Conservation (phyloP, 1,284 basidiomycete species). For the Ustilago crameri region DNA sequence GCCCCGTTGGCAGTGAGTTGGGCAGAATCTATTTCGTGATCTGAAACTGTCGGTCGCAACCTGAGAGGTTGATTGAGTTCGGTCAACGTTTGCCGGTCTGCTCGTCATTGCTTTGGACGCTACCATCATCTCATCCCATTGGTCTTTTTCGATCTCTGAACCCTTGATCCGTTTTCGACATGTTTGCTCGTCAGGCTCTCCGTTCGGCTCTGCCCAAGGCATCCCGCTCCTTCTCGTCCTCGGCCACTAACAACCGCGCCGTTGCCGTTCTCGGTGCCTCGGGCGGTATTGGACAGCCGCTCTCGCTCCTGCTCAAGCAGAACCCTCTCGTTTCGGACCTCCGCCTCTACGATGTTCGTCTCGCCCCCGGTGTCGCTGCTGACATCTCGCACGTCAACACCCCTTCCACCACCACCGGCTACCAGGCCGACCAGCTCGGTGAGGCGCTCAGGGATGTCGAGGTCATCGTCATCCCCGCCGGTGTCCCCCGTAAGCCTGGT, state of each 20-base stretch:
- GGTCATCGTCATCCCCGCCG: conserved; percentile 96
- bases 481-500: conserved; percentile 71
- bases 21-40: conserved; percentile 19
- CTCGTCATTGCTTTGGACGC: conserved; percentile 4
- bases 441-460: conserved; percentile 84
- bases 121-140: conserved; percentile 25
- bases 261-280: conserved; percentile 87
- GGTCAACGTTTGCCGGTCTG: conserved; percentile 15
- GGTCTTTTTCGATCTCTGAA: conserved; percentile 1
- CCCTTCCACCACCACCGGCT: conserved; percentile 82
- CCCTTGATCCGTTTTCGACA: conserved; percentile 21
- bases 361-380: conserved; percentile 70
- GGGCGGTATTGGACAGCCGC: conserved; percentile 83
- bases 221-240: conserved; percentile 80
- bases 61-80: not conserved
- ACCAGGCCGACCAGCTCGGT: conserved; percentile 78
- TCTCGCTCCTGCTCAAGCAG: conserved; percentile 86
- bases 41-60: not conserved
- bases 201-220: conserved; percentile 44
- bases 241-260: conserved; percentile 78
- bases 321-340: conserved; percentile 83
- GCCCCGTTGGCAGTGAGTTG: conserved; percentile 6
- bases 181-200: conserved; percentile 61
- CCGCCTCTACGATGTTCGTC: conserved; percentile 65
- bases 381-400: conserved; percentile 83